Evolutionary conservation across 2,329 filamentous ascomycete genomes (phyloP).

Genomic region (Epichloe glyceriae): DNA sequence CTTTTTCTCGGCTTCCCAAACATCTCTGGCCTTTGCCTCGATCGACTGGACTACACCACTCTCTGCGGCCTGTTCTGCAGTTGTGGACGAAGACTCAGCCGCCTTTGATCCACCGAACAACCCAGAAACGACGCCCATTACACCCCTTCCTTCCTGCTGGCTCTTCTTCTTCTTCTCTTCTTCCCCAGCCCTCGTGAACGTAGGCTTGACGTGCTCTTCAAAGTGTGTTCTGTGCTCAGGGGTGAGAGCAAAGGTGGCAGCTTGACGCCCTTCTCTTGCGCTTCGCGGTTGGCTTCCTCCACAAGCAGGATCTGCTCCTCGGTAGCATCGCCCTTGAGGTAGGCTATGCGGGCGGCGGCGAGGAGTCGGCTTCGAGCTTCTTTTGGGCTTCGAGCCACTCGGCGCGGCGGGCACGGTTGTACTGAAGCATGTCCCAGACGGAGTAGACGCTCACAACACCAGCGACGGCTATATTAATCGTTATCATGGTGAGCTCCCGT

Average conservation of each 20-base stretch:
- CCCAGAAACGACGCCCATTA: constrained; percentile 22
- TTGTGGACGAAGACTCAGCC: constrained; percentile 4
- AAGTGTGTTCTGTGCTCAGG: constrained; percentile 27
- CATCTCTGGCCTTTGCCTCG: constrained; percentile 27
- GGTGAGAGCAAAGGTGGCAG: constrained; percentile 37
- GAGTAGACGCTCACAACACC: constrained; percentile 45
- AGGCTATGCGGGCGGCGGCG: constrained; percentile 44
- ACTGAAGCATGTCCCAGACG: constrained; percentile 46
- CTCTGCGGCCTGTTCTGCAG: constrained; percentile 10
- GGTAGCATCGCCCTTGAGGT: constrained; percentile 44
- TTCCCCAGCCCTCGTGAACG: constrained; percentile 14
- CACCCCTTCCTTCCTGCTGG: constrained; percentile 19
- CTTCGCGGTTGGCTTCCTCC: constrained; percentile 40
- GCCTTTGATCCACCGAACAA: constrained; percentile 13
- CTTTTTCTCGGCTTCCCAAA: constrained; percentile 36
- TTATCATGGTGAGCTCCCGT: no score
- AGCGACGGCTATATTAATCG: constrained; percentile 31
- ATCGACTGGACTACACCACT: constrained; percentile 13
- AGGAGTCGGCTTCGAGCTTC: constrained; percentile 41
- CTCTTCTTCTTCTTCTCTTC: constrained; percentile 8
- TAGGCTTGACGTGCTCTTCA: constrained; percentile 22
- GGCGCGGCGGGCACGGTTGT: constrained; percentile 45
- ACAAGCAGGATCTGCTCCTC: constrained; percentile 43
- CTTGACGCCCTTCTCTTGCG: constrained; percentile 30
- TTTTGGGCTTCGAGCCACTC: constrained; percentile 45